Evolutionary conservation across 23 red algal species (phyloP).

Genomic region (Gracilariopsis chorda): DNA sequence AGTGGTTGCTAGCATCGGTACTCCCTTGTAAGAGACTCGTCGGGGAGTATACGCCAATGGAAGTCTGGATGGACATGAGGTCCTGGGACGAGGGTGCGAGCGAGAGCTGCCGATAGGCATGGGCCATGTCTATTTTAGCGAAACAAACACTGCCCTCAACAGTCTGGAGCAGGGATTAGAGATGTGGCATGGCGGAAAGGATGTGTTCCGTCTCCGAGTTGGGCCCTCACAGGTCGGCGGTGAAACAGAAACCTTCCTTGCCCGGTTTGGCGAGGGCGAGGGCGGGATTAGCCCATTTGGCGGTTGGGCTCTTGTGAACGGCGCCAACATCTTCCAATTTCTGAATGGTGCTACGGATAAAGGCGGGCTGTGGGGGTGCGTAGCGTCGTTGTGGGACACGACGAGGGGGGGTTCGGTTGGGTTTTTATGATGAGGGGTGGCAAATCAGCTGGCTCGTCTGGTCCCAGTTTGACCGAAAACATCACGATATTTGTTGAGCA

Average conservation of each 20-base stretch:
- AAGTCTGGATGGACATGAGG: conserved; percentile 24
- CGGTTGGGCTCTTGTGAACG: neutral
- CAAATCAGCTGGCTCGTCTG: neutral
- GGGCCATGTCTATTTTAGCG: neutral
- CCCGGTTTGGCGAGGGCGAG: conserved; percentile 10
- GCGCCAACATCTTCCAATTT: neutral
- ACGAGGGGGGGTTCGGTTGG: neutral
- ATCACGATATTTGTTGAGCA: neutral
- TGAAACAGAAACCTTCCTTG: neutral
- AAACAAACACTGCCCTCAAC: neutral
- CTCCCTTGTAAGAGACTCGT: conserved; percentile 20
- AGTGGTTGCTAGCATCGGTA: conserved; percentile 31
- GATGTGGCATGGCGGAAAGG: conserved; percentile 3
- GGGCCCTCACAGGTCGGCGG: neutral
- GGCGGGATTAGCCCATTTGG: conserved; percentile 5
- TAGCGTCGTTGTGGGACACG: neutral
- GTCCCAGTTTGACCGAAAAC: neutral
- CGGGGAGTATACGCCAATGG: neutral
- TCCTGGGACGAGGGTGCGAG: neutral
- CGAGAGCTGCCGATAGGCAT: conserved; percentile 10
- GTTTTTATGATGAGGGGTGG: neutral
- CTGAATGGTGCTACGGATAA: neutral
- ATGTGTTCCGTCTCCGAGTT: neutral
- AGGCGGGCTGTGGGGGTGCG: neutral
- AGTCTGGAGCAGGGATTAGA: neutral